Base-by-base conservation (phyloP, 495 filamentous ascomycete species). In the Astrothelium macrocarpum region DNA sequence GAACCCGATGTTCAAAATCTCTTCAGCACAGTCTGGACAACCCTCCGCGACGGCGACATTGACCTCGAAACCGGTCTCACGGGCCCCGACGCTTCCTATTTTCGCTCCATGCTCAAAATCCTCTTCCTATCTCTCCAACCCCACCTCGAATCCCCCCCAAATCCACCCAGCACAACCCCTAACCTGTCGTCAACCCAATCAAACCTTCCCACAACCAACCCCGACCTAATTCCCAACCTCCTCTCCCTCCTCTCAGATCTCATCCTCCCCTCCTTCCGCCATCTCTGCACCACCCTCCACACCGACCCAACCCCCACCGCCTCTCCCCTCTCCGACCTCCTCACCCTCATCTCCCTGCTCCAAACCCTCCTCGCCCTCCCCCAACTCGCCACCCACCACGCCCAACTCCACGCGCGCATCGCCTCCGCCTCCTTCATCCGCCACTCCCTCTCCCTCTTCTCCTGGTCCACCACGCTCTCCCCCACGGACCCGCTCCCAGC, bases 341-440 rank as follows among this genome's bases (percentile, higher is more conserved):
- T 87, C 20, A 87, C 97, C 49, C 76, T 99, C 28, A 96, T 87
- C n/a, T 90, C 87, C 7, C 87, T 97, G 66, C 79, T 97, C 18
- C 91, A 96, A 70, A 86, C 86, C 46, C 84, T 86, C 59, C 79
- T 97, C 26, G 84, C 83, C 63, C 80, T 96, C n/a, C 84, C 84
- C 0, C 82, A 82, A 23, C 81, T 90, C 66, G 78, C 80, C 29
- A 76, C 81, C 60, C 82, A 80, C 66, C 78, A 86, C 67, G 82
- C 82, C 53, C 83, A 85, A 68, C 78, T 89, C 69, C 75, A 80
- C 28, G 73, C 82, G 43, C 81, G 88, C 70, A 83, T 94, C 62
- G 72, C 80, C 14, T 79, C 85, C 39, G 79, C 82, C 61, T 78
- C 80, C 62, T 85, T 86, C 2, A 81, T 86, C n/a, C 87, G 92